Conservation (phyloP, 139 green algal genomes). For the Volvox africanus region DNA sequence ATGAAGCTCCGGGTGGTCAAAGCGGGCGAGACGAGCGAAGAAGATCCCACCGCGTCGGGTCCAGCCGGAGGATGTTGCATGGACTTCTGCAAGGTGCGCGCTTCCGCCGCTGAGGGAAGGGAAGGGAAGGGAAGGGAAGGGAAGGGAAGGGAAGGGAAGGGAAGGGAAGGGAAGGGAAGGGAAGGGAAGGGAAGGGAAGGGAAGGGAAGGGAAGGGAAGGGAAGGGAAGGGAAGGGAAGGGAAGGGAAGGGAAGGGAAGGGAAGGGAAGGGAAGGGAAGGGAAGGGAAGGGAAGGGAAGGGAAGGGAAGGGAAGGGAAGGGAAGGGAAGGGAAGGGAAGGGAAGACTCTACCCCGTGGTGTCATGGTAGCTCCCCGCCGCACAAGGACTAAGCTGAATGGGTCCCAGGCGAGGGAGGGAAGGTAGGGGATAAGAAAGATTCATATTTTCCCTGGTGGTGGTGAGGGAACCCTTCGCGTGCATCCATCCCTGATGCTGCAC, state of each 20-base stretch:
- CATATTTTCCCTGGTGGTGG: no score
- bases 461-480: no score
- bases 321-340: not conserved
- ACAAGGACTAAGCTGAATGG: no score
- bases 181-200: not conserved
- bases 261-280: not conserved
- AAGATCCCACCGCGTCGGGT: constrained; percentile 40
- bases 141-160: not conserved
- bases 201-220: not conserved
- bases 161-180: not conserved
- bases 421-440: no score
- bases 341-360: no score
- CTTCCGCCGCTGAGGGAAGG: not conserved
- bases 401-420: no score
- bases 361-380: no score
- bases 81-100: constrained; percentile 87
- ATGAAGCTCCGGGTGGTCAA: constrained; percentile 71
- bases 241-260: not conserved
- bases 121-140: not conserved
- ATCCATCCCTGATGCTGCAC: no score
- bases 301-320: not conserved
- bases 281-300: not conserved
- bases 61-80: constrained; percentile 84
- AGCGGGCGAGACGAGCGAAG: constrained; percentile 28
- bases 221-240: not conserved